Base-by-base conservation (phyloP, 257 asterid genomes). In the Penstemon davidsonii region DNA sequence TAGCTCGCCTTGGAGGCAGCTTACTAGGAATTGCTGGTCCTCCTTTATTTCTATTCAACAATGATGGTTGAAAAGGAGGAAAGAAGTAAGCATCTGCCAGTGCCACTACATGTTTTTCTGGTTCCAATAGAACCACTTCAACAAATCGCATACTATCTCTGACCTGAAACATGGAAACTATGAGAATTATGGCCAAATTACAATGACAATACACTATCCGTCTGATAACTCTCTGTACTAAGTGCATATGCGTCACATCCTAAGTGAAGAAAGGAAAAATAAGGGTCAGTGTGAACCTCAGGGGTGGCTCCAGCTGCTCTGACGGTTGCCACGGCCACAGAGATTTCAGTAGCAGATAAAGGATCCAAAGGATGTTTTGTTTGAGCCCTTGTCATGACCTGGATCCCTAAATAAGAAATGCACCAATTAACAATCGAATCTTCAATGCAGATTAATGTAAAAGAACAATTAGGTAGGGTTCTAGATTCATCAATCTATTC, bases 271-370 rank as follows among this genome's bases (percentile, higher is more conserved):
- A 25, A 25, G 33, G 33, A 25, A 25, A 25, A 25, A 25, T 25
- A 25, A 25, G 33, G 33, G 33, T 25, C 33, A 25, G 2, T 25
- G 33, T 25, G 33, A 25, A 92, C 98, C 98, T 90, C 98, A 53
- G 99, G 99, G 56, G 99, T 90, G 59, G 96, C 94, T 69, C 99
- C 99, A 64, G 99, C 96, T 49, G 96, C 95, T 76, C 99, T 85
- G 74, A 93, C 99, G 51, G 96, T 90, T 59, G 85, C 95, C 68
- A 93, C 95, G 19, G 96, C 96, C 68, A 93, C 95, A 36, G 96
- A 76, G 73, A 93, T 90, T 79, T 93, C 99, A 62, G 96, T 79
- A 69, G 94, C 89, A 62, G 96, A 83, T 75, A 93, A 81, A 70
- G 97, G 96, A 68, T 93, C 99, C 88, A 93, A 83, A 49, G 99